A percentile compares a stretch with the other conserved stretches of the same genome.
These are phyloP conservation scores for Fusarium keratoplasticum DNA, from an alignment of 2,329 filamentous ascomycete genomes.

Conservation along the genomic window DNA sequence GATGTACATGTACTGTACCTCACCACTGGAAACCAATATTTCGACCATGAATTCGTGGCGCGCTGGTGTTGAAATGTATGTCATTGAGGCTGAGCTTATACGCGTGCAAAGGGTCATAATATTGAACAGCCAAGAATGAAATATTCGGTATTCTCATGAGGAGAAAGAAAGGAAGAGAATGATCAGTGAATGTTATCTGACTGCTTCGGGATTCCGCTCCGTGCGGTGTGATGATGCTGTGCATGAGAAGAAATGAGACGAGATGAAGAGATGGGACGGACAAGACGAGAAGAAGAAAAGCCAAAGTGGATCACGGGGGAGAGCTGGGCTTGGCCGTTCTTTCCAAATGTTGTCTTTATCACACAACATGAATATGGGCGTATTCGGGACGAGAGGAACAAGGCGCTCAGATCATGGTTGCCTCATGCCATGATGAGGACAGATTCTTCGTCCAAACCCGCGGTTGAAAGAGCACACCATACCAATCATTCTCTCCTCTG, in stretches of 20 bases:
- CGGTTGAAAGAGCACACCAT: background rate
- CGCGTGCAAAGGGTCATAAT: background rate
- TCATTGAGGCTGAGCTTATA: background rate
- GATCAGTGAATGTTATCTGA: background rate
- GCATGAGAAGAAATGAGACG: conserved; percentile 6
- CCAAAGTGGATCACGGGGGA: conserved; percentile 11
- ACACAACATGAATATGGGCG: background rate
- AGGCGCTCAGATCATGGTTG: background rate
- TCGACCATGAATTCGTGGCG: conserved; percentile 7
- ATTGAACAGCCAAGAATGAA: background rate
- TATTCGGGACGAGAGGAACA: background rate
- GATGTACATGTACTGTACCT: conserved; percentile 24
- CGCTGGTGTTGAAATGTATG: background rate
- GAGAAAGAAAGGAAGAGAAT: background rate
- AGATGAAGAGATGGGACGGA: conserved; percentile 1
- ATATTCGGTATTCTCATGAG: background rate
- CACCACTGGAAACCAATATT: background rate
- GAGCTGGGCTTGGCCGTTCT: conserved; percentile 9
- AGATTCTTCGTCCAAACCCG: background rate
- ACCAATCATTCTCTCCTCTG: background rate
- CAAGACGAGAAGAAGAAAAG: background rate
- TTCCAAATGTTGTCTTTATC: background rate
- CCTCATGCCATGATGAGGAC: background rate
- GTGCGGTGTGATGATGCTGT: conserved; percentile 8
- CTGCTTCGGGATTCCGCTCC: background rate